Evolutionary conservation across 2,329 filamentous ascomycete species (phyloP), one percentile per base, ranked within the genome.

Genomic region (Biscogniauxia sp.): DNA sequence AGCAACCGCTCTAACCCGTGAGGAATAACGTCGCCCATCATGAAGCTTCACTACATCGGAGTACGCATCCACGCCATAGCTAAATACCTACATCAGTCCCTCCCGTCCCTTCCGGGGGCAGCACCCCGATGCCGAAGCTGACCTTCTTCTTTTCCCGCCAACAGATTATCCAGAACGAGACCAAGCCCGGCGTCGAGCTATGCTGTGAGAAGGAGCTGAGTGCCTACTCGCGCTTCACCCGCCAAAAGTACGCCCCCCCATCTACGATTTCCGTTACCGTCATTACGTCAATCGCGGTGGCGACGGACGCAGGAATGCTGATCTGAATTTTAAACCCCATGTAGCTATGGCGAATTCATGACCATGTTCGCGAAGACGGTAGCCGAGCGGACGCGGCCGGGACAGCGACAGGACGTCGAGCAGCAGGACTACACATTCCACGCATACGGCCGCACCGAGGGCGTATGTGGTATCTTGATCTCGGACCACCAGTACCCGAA

Each of bases 31-130:
- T 53, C 59, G 61, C 62, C 58, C 69, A 88, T 70, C 74, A 94
- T 94, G 91, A 94, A 93, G 86, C 80, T 95, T 76, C 84, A 90
- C 77, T 95, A 95, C 78, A 92, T 96, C 74, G 92, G 91, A 71
- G 92, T 95, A 88, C 66, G 88, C 59, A 54, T 37, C 63, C 64
- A 61, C 55, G 64, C 11, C 20, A 53, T 32, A 50, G 8, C 68
- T 23, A 23, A 5, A 2, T 23, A 23, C 23, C 23, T 23, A 23
- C 23, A 23, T 23, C 23, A 23, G 23, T 23, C 72, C 68, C 68
- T 61, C 61, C 70, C 68, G 68, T 65, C 61, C 56, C 53, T 25
- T 23, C 50, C 56, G 25, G 20, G 37, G 15, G 37, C 23, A 23
- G 23, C 23, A 6, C 37, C 5, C 28, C 28, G 28, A 54, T 55